phyloP scores from a whole-genome alignment of 192 early-diverging fungal genomes.

The Rhizophlyctis rosea region DNA sequence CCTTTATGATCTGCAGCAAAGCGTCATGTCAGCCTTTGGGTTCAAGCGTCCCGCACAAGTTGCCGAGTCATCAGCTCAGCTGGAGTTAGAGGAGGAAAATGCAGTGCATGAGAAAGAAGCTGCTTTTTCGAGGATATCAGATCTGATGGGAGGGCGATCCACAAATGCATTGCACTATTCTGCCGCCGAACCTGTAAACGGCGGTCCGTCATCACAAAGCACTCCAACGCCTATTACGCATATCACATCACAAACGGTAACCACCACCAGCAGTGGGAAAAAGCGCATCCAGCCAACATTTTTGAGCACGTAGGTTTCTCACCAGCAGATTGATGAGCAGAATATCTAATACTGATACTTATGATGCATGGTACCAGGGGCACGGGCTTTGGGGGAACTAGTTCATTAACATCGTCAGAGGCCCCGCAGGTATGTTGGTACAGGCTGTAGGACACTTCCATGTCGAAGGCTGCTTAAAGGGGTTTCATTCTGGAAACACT shows the following conservation, averaged over 20 bases:
- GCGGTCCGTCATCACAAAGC: too few species aligned
- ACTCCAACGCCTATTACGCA: constrained; percentile 4
- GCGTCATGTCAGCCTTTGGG: neutral
- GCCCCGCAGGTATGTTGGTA: constrained; percentile 10
- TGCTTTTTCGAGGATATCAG: neutral
- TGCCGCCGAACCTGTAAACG: too few species aligned
- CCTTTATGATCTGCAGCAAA: neutral
- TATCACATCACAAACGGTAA: constrained; percentile 62
- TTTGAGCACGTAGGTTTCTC: constrained; percentile 29
- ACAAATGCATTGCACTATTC: too few species aligned
- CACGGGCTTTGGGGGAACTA: neutral
- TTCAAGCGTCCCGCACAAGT: neutral
- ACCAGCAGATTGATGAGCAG: too few species aligned
- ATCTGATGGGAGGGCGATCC: neutral
- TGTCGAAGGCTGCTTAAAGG: too few species aligned
- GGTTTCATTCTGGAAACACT: too few species aligned
- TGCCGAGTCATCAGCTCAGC: neutral
- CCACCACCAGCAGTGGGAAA: constrained; percentile 75
- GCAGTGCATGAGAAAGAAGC: neutral
- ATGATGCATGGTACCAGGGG: too few species aligned
- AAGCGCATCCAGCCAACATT: constrained; percentile 73
- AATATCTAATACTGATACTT: too few species aligned
- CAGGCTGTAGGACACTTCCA: too few species aligned
- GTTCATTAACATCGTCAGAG: neutral
- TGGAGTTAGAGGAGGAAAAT: neutral